These are phyloP conservation scores for Candida parachauliodes DNA, from an alignment of 805 yeast genomes.

Conservation along the genomic window DNA sequence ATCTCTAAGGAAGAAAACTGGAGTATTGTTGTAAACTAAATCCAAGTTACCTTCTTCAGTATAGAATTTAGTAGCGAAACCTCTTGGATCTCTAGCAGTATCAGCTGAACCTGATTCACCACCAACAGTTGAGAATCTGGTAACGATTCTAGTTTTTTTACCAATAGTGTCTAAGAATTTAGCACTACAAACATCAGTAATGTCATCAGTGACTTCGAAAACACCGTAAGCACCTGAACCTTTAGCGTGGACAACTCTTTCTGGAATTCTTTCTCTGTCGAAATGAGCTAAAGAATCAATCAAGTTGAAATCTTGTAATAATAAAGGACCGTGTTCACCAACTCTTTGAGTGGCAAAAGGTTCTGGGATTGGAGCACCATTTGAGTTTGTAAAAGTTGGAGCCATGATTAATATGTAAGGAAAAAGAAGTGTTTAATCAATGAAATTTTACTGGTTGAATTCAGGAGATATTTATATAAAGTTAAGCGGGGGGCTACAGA, in stretches of 20 bases:
- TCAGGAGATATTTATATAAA: conserved; percentile 1
- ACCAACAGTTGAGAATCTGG: conserved; percentile 84
- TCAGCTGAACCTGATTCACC: conserved; percentile 82
- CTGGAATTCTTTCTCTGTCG: conserved; percentile 87
- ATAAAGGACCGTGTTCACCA: conserved; percentile 72
- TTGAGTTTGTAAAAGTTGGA: conserved; percentile 66
- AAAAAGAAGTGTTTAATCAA: not conserved
- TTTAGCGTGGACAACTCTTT: conserved; percentile 90
- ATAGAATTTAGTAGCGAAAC: conserved; percentile 74
- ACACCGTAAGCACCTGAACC: conserved; percentile 90
- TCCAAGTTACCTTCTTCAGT: conserved; percentile 84
- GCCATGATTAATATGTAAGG: conserved; percentile 27
- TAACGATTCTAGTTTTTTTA: conserved; percentile 69
- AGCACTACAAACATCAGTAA: conserved; percentile 67
- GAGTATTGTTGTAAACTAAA: conserved; percentile 83
- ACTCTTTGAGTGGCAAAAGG: conserved; percentile 75
- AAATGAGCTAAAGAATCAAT: conserved; percentile 82
- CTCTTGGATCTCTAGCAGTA: conserved; percentile 85
- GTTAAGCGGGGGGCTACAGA: not conserved
- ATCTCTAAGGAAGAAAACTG: conserved; percentile 80
- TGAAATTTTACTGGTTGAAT: conserved; percentile 2
- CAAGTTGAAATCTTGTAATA: conserved; percentile 77
- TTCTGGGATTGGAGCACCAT: conserved; percentile 74
- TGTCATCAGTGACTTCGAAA: conserved; percentile 84
- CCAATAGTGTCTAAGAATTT: conserved; percentile 72